Evolutionary conservation across 2,329 filamentous ascomycete species (phyloP).

Genomic region (Hymenoscyphus linearis): DNA sequence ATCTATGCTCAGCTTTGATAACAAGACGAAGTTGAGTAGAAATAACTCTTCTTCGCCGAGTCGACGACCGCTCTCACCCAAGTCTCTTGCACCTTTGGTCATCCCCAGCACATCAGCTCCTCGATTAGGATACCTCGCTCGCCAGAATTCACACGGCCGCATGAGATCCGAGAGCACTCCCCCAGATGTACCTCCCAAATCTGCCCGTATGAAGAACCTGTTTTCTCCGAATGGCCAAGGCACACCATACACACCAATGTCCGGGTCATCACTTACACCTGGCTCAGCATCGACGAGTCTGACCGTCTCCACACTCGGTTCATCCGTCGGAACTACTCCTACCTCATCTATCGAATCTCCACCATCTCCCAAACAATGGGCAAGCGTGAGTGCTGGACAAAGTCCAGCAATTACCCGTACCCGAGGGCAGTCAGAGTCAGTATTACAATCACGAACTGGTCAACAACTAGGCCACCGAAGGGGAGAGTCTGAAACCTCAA

Average conservation of each 20-base stretch:
- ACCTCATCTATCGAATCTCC: slow-evolving; percentile 13
- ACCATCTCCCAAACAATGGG: slow-evolving; percentile 24
- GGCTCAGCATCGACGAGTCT: slow-evolving; percentile 3
- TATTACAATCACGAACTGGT: slow-evolving; percentile 11
- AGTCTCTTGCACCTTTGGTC: slow-evolving; percentile 50
- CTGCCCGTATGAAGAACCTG: slow-evolving; percentile 39
- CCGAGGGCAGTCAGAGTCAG: slow-evolving; percentile 23
- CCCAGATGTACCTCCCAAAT: slow-evolving; percentile 37
- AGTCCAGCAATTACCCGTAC: slow-evolving; percentile 15
- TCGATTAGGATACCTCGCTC: slow-evolving; percentile 16
- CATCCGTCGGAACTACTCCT: slow-evolving; percentile 21
- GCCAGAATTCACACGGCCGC: slow-evolving; percentile 32
- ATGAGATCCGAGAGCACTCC: slow-evolving; percentile 42
- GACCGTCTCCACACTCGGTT: slow-evolving; percentile 22
- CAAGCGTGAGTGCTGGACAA: background rate
- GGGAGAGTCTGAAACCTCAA: slow-evolving; percentile 52
- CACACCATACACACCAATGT: slow-evolving; percentile 36
- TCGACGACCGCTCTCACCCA: slow-evolving; percentile 46
- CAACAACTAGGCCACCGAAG: slow-evolving; percentile 40
- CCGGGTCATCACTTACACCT: slow-evolving; percentile 32
- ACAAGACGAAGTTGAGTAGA: slow-evolving; percentile 4
- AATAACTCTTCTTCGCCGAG: slow-evolving; percentile 24
- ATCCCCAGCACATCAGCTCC: slow-evolving; percentile 39
- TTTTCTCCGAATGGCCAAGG: slow-evolving; percentile 40
- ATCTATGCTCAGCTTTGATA: slow-evolving; percentile 6